phyloP scores from a whole-genome alignment of 1,284 basidiomycete genomes.

The Vanrija humicola region DNA sequence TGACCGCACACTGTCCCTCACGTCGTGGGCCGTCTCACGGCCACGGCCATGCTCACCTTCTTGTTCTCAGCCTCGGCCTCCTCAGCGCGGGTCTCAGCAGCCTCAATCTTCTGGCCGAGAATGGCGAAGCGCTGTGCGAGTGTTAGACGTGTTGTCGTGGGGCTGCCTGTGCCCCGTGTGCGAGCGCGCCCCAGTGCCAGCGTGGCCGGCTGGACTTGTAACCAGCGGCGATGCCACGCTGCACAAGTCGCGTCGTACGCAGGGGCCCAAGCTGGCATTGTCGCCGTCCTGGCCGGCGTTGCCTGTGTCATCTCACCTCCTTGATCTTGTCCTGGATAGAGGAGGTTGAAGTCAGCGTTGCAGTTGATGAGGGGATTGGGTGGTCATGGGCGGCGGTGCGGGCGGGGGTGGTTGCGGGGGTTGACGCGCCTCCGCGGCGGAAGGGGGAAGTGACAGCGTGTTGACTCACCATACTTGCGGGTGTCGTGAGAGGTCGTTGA shows the following conservation, averaged over 20 bases:
- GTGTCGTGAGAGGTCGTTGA: not conserved
- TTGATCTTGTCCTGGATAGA: conserved; percentile 54
- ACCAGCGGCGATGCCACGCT: not conserved
- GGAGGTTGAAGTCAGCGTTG: not conserved
- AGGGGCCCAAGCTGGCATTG: too few species aligned
- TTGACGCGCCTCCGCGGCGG: not conserved
- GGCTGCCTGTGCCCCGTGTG: not conserved
- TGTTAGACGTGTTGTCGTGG: not conserved
- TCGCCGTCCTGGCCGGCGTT: not conserved
- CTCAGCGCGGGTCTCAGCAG: conserved; percentile 72
- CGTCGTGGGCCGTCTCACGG: not conserved
- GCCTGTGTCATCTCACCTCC: conserved; percentile 46
- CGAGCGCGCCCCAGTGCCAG: not conserved
- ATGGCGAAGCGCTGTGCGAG: conserved; percentile 54
- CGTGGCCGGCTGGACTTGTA: not conserved
- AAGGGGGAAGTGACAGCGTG: not conserved
- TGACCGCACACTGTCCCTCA: not conserved
- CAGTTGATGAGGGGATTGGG: not conserved
- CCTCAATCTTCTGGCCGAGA: conserved; percentile 83
- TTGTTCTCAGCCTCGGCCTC: conserved; percentile 80
- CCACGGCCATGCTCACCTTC: conserved; percentile 48
- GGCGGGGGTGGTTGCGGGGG: not conserved
- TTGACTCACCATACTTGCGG: not conserved
- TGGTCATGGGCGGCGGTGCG: conserved; percentile 1
- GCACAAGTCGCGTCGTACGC: not conserved